These are phyloP conservation scores for Backusella luteola DNA, from an alignment of 192 early-diverging fungal species.

Conservation along the genomic window DNA sequence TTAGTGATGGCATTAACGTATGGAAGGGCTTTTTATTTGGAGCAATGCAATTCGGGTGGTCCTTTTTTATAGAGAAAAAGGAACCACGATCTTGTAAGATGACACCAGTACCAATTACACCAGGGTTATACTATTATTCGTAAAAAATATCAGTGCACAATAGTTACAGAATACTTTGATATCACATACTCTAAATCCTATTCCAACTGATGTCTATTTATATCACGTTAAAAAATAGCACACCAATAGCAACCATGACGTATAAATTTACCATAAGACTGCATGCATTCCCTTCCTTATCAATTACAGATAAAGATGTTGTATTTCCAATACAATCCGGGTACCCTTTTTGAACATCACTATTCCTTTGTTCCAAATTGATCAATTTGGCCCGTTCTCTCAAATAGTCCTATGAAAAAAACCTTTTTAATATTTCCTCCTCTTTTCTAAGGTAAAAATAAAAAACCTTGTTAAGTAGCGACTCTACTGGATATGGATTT, in stretches of 20 bases:
- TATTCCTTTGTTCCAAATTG: conserved; percentile 44
- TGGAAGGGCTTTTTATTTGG: conserved; percentile 75
- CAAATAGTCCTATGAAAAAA: conserved; percentile 46
- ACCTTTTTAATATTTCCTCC: neutral
- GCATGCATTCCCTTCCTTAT: conserved; percentile 78
- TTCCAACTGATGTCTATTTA: conserved; percentile 49
- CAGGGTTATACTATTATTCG: conserved; percentile 34
- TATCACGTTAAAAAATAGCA: neutral
- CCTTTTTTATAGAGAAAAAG: conserved; percentile 59
- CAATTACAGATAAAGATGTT: conserved; percentile 72
- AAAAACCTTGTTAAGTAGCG: conserved; percentile 48
- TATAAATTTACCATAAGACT: conserved; percentile 59
- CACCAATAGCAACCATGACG: neutral
- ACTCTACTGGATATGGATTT: conserved; percentile 45
- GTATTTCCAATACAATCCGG: conserved; percentile 68
- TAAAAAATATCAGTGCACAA: neutral
- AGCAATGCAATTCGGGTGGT: conserved; percentile 61
- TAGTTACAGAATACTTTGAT: conserved; percentile 8
- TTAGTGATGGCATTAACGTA: conserved; percentile 75
- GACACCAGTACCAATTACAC: conserved; percentile 62
- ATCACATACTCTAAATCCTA: conserved; percentile 46
- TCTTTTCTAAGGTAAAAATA: neutral
- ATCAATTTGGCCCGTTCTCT: conserved; percentile 52
- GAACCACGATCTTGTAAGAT: conserved; percentile 67
- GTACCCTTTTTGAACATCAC: conserved; percentile 47